Base-by-base conservation (phyloP, 495 filamentous ascomycete genomes). In the Xylaria grammica region DNA sequence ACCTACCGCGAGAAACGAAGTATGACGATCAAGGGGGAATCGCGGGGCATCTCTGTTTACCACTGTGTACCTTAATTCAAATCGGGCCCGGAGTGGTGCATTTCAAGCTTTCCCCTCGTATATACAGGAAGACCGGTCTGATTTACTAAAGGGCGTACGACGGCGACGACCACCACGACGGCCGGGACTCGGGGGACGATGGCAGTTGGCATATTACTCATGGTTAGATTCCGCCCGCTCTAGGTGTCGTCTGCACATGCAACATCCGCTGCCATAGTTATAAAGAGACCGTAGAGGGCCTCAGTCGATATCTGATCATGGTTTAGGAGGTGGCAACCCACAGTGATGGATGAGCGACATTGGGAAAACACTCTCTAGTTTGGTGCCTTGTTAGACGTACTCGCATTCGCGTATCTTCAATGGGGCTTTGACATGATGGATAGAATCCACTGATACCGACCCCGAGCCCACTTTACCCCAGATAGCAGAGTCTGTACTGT, bases 181-280 rank as follows among this genome's bases (percentile, higher is more conserved):
- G 45, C 52, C 24, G 67, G 76, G 20, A 11, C 26, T 67, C 66
- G 19, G 60, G 63, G 32, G 78, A 65, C 13, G 60, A 66, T 0
- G 69, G 68, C 0, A 77, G 64, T 27, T 76, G 73, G 15, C 69
- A 66, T 0, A 73, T 65, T n/a, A 13, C 67, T 56, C 20, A 81
- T 65, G 0, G 73, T 49, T 8, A 81, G 66, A 61, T 70, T 80
- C 7, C 74, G 77, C 51, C 78, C 78, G 26, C 48, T 50, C 48
- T 27, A 50, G 6, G 30, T 17, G 26, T 50, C 48, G 26, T 50
- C 48, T n/a, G 13, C 79, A 77, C 24, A 80, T 5, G 40, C 72
- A 71, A 64, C 79, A 81, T 15, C 75, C 79, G 51, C 79, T 78
- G 63, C 79, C 77, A 62, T 80, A 77, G 66, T 76, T 73, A 46